phyloP scores from a whole-genome alignment of 2,329 filamentous ascomycete genomes.

The Colletotrichum horii region DNA sequence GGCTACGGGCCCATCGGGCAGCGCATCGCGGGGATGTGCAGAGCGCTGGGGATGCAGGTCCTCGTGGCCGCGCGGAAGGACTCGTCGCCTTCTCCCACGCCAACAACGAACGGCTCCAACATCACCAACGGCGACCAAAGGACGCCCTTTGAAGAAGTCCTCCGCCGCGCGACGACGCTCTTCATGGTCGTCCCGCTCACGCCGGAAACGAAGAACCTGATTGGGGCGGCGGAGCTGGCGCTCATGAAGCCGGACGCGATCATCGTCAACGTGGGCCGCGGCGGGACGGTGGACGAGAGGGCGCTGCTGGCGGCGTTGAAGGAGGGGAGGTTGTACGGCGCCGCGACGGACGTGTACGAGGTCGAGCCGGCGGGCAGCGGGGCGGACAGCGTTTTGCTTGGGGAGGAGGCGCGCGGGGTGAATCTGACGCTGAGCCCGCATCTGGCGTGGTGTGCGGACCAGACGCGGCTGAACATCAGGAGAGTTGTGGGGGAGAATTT shows the following conservation, averaged over 20 bases:
- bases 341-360: constrained; percentile 38
- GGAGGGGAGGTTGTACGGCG: constrained; percentile 34
- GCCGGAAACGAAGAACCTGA: constrained; percentile 23
- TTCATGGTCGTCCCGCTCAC: constrained; percentile 29
- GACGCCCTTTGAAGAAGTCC: constrained; percentile 23
- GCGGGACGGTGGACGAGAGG: constrained; percentile 38
- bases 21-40: constrained; percentile 25
- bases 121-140: neutral
- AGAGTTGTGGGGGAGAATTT: constrained; percentile 20
- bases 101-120: neutral
- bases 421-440: constrained; percentile 39
- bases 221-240: constrained; percentile 22
- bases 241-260: constrained; percentile 27
- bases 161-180: constrained; percentile 26
- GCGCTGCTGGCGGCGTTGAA: constrained; percentile 35
- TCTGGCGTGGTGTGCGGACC: constrained; percentile 23
- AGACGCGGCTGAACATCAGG: constrained; percentile 20
- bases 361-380: constrained; percentile 26
- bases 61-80: constrained; percentile 28
- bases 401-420: constrained; percentile 21
- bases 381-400: constrained; percentile 17
- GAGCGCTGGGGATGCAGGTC: constrained; percentile 26
- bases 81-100: neutral
- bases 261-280: constrained; percentile 34
- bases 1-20: constrained; percentile 31